Base-by-base conservation (phyloP, 108 stramenopile genomes). In the Cyclotella sp. region DNA sequence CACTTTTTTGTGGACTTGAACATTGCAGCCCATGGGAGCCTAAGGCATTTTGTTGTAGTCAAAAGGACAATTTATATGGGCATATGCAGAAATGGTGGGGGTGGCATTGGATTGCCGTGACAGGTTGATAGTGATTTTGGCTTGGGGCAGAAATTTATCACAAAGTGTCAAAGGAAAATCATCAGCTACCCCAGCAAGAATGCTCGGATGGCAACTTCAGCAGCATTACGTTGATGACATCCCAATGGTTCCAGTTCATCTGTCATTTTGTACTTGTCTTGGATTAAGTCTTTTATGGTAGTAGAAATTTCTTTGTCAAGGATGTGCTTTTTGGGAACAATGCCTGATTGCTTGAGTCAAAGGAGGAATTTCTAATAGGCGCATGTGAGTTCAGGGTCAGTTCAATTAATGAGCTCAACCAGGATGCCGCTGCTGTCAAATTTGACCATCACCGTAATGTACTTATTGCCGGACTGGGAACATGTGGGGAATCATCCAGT, bases 121-220 rank as follows among this genome's bases (percentile, higher is more conserved):
- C 4, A 34, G 34, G 34, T 34, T 34, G 6, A 34, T 34, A 34
- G 34, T 34, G 34, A 34, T 34, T 6, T 34, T 6, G 6, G 34
- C 34, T 6, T 34, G 34, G 2, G 34, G n/a, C 4, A 16, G 59
- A 16, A 27, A 8, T 16, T 19, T 19, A 19, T 18, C 19, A 1
- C 16, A 24, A 6, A 12, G 26, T 3, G 3, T 59, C 1, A 53
- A 19, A 54, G 71, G 57, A 19, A n/a, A 72, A 22, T 73, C 12
- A 8, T 40, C 13, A 7, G 22, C 57, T 11, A 55, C 63, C 18
- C 52, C n/a, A 26, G 27, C 47, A 1, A 49, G 47, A 9, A 58
- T 27, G 57, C 57, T 58, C 57, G 6, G 27, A 58, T 58, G 6
- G 57, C 57, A 1, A 58, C 57, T 58, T 58, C 57, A 0, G 57